phyloP scores from a whole-genome alignment of 202 grass and related monocot species.

The Cymbopogon flexuosus region DNA sequence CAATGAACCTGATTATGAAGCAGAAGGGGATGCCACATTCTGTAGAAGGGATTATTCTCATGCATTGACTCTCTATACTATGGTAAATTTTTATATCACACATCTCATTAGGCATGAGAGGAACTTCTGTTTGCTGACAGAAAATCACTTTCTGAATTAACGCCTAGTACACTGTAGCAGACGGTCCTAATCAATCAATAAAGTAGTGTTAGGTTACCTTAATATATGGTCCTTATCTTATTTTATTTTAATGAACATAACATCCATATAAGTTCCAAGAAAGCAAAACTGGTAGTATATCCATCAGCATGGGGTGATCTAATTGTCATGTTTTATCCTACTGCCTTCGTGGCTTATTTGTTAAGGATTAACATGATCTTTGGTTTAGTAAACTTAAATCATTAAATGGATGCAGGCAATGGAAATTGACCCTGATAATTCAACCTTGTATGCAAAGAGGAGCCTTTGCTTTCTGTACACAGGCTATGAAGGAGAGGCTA shows the following conservation, averaged over 20 bases:
- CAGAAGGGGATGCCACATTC: not conserved
- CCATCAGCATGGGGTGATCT: not conserved
- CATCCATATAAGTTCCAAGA: not conserved
- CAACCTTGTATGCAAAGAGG: constrained; percentile 17
- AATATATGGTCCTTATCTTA: not conserved
- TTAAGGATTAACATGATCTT: not conserved
- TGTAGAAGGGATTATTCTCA: not conserved
- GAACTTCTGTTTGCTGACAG: not conserved
- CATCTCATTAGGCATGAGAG: not conserved
- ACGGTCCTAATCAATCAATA: not conserved
- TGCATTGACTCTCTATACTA: not conserved
- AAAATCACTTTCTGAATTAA: not conserved
- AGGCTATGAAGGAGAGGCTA: not conserved
- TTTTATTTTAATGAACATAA: not conserved
- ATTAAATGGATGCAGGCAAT: not conserved
- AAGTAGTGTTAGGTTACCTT: not conserved
- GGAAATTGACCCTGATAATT: not conserved
- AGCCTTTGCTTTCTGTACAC: not conserved
- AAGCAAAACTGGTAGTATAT: not conserved
- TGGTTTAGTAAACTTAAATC: not conserved
- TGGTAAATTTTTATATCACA: not conserved
- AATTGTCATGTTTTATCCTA: not conserved
- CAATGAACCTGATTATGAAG: constrained; percentile 3
- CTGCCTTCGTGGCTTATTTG: not conserved
- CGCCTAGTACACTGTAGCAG: not conserved